Evolutionary conservation across 2,329 filamentous ascomycete species (phyloP).

Genomic region (Ceratocystis papillata): DNA sequence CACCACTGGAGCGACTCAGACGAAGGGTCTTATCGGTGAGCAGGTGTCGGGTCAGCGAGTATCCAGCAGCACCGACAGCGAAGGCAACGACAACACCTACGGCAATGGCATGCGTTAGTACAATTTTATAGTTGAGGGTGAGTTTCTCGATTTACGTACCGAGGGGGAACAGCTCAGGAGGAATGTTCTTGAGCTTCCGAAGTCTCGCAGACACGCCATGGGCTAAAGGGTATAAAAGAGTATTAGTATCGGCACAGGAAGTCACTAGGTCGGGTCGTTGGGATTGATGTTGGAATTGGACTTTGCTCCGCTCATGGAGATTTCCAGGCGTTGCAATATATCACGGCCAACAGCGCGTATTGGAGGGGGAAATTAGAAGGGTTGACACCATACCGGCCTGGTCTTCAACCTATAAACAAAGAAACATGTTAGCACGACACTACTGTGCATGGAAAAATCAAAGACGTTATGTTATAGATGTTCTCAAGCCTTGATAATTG

Average conservation of each 20-base stretch:
- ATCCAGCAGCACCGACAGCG: conserved; percentile 67
- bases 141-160: conserved; percentile 43
- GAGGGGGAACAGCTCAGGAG: conserved; percentile 86
- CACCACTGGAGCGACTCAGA: conserved; percentile 52
- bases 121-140: conserved; percentile 24
- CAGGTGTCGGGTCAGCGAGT: conserved; percentile 76
- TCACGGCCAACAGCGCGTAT: background rate
- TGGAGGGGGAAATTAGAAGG: background rate
- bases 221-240: conserved; percentile 42
- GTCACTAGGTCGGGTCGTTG: background rate
- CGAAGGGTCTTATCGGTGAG: conserved; percentile 84
- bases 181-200: conserved; percentile 78
- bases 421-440: conserved; percentile 27
- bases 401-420: conserved; percentile 48
- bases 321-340: background rate
- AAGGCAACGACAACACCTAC: conserved; percentile 78
- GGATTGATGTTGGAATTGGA: background rate
- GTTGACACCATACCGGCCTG: conserved; percentile 49
- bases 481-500: background rate
- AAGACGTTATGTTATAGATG: background rate
- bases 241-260: conserved; percentile 4
- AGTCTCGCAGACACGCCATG: conserved; percentile 96
- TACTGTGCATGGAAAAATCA: background rate
- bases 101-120: conserved; percentile 28
- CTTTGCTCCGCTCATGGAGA: background rate